These are phyloP conservation scores for Fusarium sp. DNA, from an alignment of 2,329 filamentous ascomycete genomes.

Conservation along the genomic window DNA sequence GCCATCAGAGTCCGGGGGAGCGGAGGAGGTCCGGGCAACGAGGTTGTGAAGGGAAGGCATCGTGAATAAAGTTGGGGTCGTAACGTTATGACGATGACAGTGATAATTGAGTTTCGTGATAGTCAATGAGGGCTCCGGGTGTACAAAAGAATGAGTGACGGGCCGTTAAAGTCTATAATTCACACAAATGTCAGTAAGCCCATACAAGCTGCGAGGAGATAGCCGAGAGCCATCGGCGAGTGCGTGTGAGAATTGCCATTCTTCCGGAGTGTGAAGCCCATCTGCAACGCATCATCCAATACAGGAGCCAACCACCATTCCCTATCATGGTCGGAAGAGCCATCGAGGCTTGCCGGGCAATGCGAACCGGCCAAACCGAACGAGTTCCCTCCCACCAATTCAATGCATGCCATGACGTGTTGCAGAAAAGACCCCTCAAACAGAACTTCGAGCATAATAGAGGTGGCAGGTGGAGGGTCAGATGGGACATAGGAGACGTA, in stretches of 20 bases:
- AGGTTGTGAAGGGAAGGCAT: conserved; percentile 44
- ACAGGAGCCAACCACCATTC: conserved; percentile 37
- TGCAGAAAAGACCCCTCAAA: conserved; percentile 28
- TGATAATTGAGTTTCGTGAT: conserved; percentile 26
- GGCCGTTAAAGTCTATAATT: conserved; percentile 34
- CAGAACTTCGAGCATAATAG: conserved; percentile 21
- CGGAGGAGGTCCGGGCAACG: conserved; percentile 33
- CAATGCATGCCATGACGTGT: conserved; percentile 39
- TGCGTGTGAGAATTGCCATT: conserved; percentile 7
- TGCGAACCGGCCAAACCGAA: conserved; percentile 26
- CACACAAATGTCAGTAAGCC: conserved; percentile 36
- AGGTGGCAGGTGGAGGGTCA: conserved; percentile 40
- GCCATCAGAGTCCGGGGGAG: conserved; percentile 55
- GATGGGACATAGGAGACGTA: conserved; percentile 36
- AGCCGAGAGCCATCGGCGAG: conserved; percentile 14
- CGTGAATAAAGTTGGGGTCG: conserved; percentile 34
- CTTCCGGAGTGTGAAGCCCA: conserved; percentile 5
- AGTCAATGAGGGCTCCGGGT: conserved; percentile 33
- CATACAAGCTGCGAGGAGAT: not conserved
- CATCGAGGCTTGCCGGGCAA: conserved; percentile 6
- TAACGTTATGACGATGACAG: conserved; percentile 17
- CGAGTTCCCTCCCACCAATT: conserved; percentile 29
- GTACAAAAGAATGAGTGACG: conserved; percentile 36
- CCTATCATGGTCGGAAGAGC: conserved; percentile 25
- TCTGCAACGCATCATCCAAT: conserved; percentile 39